Base-by-base conservation (phyloP, 495 filamentous ascomycete species). In the Sabuloglossum arenarium region DNA sequence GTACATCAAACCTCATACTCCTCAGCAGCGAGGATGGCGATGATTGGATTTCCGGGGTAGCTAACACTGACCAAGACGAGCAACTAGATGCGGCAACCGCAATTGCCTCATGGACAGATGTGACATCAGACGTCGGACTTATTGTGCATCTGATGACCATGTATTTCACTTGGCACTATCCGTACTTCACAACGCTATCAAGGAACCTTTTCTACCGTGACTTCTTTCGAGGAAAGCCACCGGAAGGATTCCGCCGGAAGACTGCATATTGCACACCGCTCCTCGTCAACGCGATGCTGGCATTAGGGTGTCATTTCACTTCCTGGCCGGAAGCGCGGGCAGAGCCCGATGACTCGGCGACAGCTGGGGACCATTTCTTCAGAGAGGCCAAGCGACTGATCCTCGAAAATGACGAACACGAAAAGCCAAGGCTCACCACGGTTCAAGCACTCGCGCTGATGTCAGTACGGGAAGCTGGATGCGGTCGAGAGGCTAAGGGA, bases 161-260 rank as follows among this genome's bases (percentile, higher is more conserved):
- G 86, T 98, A 98, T 69, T 96, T 97, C 69, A 84, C 82, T 29
- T 98, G 91, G 88, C 91, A 98, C 62, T 98, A 97, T 65, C 83
- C 90, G 11, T 97, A 88, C 67, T 98, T 98, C 69, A 90, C 87
- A 11, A 90, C 85, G 0, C 75, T 97, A 6, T 89, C 89, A n/a
- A 93, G 85, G 66, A 77, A 72, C 37, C 74, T 95, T 27, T 98
- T 98, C 67, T 91, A 82, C 61, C 75, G 82, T 21, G 89, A 98
- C 64, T 97, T 95, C 62, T 62, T 79, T 14, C 74, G 73, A 2
- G 88, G 89, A 0, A 67, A 74, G 19, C 66, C 75, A 8, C 72
- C 76, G 10, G 69, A 71, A 21, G 65, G 64, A 39, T 63, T 64
- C 0, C 64, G 64, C 31, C 64, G 66, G 37, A 68, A 67, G 50